These are phyloP conservation scores for Rosa rugosa DNA, from an alignment of 306 rosid species.

Conservation along the genomic window DNA sequence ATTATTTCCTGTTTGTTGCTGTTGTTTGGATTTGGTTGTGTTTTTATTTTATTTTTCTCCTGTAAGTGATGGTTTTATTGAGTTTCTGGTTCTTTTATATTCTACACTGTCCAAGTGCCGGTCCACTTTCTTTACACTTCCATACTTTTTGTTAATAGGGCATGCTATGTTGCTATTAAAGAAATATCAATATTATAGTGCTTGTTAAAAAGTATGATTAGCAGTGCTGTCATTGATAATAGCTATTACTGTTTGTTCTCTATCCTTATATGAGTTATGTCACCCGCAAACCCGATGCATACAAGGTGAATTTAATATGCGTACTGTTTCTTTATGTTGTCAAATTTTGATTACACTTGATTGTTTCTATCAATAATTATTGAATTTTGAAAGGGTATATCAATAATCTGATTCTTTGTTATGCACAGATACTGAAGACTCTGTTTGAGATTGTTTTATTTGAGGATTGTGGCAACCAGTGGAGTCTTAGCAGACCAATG, in stretches of 20 bases:
- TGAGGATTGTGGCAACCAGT: conserved; percentile 82
- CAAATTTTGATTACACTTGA: not conserved
- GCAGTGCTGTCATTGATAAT: not conserved
- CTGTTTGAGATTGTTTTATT: conserved; percentile 83
- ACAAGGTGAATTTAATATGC: not conserved
- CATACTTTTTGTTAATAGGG: not conserved
- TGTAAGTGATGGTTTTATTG: not conserved
- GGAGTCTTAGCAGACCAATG: conserved; percentile 88
- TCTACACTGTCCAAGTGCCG: not conserved
- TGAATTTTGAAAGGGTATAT: not conserved
- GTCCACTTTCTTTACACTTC: not conserved
- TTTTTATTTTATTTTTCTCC: not conserved
- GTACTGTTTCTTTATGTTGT: not conserved
- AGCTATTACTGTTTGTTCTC: not conserved
- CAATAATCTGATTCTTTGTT: conserved; percentile 9
- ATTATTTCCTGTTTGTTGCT: not conserved
- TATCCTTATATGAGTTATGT: not conserved
- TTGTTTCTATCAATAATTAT: not conserved
- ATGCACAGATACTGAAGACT: conserved; percentile 65
- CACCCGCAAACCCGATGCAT: not conserved
- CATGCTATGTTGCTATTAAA: not conserved
- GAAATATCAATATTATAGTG: not conserved
- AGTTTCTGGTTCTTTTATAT: not conserved
- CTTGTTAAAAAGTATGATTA: not conserved
- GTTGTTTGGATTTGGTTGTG: not conserved